Evolutionary conservation across 306 rosid species (phyloP).

Genomic region (Argentina anserina): DNA sequence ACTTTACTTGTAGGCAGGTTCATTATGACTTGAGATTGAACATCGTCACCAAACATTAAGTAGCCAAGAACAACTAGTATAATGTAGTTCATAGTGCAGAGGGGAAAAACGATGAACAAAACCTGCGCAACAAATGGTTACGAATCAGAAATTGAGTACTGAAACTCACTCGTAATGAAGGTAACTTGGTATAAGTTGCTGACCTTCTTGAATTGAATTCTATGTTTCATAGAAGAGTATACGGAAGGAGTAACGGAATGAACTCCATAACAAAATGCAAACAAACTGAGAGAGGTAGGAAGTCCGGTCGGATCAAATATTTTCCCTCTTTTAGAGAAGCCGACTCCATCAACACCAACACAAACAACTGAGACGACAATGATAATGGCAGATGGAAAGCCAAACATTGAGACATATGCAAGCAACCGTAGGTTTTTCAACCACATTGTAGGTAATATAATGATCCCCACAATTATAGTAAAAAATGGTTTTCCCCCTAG

Average conservation of each 20-base stretch:
- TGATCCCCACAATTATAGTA: not conserved
- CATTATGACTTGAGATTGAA: constrained; percentile 6
- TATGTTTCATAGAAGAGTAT: constrained; percentile 15
- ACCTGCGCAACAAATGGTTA: not conserved
- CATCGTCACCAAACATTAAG: constrained; percentile 16
- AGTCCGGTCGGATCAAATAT: constrained; percentile 5
- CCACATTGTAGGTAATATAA: constrained; percentile 17
- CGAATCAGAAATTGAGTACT: not conserved
- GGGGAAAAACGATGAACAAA: not conserved
- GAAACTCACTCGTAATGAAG: not conserved
- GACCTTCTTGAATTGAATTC: constrained; percentile 10
- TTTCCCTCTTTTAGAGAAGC: constrained; percentile 7
- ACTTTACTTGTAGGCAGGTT: constrained; percentile 11
- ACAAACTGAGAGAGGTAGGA: constrained; percentile 12
- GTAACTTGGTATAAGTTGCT: too few species aligned
- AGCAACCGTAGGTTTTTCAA: constrained; percentile 15
- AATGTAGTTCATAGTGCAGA: constrained; percentile 10
- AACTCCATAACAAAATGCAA: constrained; percentile 18
- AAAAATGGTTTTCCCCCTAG: not conserved
- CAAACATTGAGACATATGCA: constrained; percentile 15
- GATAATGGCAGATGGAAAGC: not conserved
- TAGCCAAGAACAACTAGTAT: constrained; percentile 13
- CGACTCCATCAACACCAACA: constrained; percentile 14
- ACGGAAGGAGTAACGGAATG: constrained; percentile 8
- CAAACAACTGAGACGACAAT: constrained; percentile 8